Percentiles rank a stretch among this genome's conserved stretches.
These are phyloP conservation scores for Acer saccharum DNA, from an alignment of 345 rosid species.

Conservation along the genomic window DNA sequence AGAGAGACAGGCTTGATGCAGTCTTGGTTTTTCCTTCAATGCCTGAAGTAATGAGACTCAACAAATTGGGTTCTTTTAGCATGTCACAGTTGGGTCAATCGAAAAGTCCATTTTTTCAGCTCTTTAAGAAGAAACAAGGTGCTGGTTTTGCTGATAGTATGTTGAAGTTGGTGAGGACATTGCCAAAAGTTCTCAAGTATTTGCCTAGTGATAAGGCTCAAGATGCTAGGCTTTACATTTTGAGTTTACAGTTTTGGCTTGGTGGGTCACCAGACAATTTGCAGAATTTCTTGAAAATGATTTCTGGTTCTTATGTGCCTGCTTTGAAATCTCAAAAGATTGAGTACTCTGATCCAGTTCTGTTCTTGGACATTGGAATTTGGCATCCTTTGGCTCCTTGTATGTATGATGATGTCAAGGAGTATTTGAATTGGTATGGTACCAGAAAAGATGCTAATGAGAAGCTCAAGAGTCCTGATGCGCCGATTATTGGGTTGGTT, in stretches of 20 bases:
- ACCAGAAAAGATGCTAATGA: conserved; percentile 82
- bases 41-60: conserved; percentile 99
- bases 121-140: conserved; percentile 92
- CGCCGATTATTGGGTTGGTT: conserved; percentile 79
- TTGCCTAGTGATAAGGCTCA: conserved; percentile 98
- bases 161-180: conserved; percentile 92
- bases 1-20: conserved; percentile 92
- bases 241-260: conserved; percentile 98
- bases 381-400: conserved; percentile 98
- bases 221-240: conserved; percentile 93
- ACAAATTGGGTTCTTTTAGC: conserved; percentile 93
- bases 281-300: conserved; percentile 94
- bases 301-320: conserved; percentile 87
- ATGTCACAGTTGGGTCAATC: conserved; percentile 99
- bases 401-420: conserved; percentile 96
- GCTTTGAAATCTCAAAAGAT: conserved; percentile 75
- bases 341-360: conserved; percentile 84
- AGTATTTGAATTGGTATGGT: conserved; percentile 90
- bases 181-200: conserved; percentile 96
- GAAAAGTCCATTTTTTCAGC: conserved; percentile 87
- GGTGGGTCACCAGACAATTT: conserved; percentile 96
- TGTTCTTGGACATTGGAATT: conserved; percentile 87
- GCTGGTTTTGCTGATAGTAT: conserved; percentile 96
- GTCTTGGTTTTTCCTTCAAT: conserved; percentile 98
- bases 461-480: conserved; percentile 64